phyloP scores from a whole-genome alignment of 2,329 filamentous ascomycete genomes.

The Sclerotinia trifoliorum region DNA sequence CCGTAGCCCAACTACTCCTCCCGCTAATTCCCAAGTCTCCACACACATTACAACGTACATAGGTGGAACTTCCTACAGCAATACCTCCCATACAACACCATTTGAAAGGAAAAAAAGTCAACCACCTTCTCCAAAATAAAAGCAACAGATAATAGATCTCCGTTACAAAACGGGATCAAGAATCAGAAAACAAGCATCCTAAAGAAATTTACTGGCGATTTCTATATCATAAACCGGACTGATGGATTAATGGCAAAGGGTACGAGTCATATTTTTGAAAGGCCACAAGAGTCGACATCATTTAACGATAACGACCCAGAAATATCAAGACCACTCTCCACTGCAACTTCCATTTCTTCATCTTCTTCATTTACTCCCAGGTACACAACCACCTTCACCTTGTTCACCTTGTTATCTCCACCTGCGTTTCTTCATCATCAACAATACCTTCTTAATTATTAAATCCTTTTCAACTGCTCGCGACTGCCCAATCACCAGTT shows the following conservation, averaged over 20 bases:
- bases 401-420: constrained; percentile 13
- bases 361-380: constrained; percentile 26
- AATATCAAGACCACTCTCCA: constrained; percentile 23
- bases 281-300: constrained; percentile 24
- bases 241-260: constrained; percentile 25
- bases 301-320: constrained; percentile 23
- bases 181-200: not conserved
- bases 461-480: constrained; percentile 24
- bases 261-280: constrained; percentile 23
- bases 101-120: constrained; percentile 3
- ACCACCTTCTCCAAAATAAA: not conserved
- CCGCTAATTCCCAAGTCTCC: not conserved
- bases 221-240: constrained; percentile 17
- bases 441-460: constrained; percentile 16
- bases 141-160: not conserved
- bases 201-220: constrained; percentile 14
- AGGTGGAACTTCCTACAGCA: not conserved
- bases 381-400: constrained; percentile 29
- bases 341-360: constrained; percentile 25
- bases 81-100: not conserved
- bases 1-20: not conserved
- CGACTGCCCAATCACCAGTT: constrained; percentile 26
- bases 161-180: not conserved
- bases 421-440: constrained; percentile 21
- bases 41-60: not conserved